Evolutionary conservation across 2,329 filamentous ascomycete genomes (phyloP).

Genomic region (Aspergillus luchuensis): DNA sequence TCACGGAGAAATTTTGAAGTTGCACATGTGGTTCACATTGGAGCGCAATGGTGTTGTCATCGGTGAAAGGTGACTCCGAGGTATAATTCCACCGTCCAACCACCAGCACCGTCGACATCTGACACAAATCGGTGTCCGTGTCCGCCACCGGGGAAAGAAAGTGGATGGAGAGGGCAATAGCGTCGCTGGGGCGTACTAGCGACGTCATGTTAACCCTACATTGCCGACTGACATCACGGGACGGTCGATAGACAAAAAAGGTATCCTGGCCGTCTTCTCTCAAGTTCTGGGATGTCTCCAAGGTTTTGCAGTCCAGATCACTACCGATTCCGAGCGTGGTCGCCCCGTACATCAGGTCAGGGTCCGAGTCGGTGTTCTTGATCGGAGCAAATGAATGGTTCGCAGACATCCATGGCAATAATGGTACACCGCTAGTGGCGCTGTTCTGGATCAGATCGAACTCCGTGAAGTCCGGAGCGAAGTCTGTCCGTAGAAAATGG

Average conservation of each 20-base stretch:
- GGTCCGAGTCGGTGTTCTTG: conserved; percentile 21
- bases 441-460: conserved; percentile 40
- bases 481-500: conserved; percentile 32
- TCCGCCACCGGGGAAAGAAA: conserved; percentile 31
- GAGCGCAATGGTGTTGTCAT: conserved; percentile 34
- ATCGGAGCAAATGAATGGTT: conserved; percentile 36
- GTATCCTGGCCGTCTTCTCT: conserved; percentile 14
- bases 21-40: conserved; percentile 34
- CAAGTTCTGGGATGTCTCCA: conserved; percentile 24
- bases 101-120: conserved; percentile 35
- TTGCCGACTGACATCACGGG: conserved; percentile 24
- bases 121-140: conserved; percentile 29
- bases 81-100: conserved; percentile 39
- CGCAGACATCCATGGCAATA: conserved; percentile 36
- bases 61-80: conserved; percentile 24
- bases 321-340: conserved; percentile 33
- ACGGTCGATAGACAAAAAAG: conserved; percentile 32
- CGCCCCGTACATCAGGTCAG: conserved; percentile 30
- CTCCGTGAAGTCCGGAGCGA: conserved; percentile 37
- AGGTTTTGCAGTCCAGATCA: conserved; percentile 26
- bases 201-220: conserved; percentile 34
- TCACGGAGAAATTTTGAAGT: conserved; percentile 28
- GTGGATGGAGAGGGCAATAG: conserved; percentile 36
- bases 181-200: conserved; percentile 24
- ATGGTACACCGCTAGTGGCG: conserved; percentile 35